Evolutionary conservation across 768 basidiomycete species (phyloP).

Genomic region (Fomitopsis serialis): DNA sequence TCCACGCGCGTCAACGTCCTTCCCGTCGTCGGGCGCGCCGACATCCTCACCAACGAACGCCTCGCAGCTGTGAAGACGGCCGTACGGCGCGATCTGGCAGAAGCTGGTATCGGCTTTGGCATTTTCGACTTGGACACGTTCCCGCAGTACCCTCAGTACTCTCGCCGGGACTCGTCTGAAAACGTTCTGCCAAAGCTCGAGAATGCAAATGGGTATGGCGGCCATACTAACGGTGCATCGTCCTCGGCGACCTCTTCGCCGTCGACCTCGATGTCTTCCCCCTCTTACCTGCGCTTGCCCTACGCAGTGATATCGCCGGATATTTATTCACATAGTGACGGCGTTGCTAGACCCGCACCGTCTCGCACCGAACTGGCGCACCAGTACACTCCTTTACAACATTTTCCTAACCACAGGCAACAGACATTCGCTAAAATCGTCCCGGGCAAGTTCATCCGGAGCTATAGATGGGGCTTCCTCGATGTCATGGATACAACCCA

Average conservation of each 20-base stretch:
- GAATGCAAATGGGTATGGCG: constrained; percentile 36
- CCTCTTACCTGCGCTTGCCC: constrained; percentile 64
- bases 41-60: constrained; percentile 77
- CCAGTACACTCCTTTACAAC: constrained; percentile 62
- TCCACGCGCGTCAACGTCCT: constrained; percentile 83
- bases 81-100: constrained; percentile 74
- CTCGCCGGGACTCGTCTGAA: constrained; percentile 9
- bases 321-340: constrained; percentile 79
- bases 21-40: constrained; percentile 79
- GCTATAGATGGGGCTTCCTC: constrained; percentile 80
- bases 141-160: constrained; percentile 29
- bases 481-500: constrained; percentile 77
- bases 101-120: constrained; percentile 83
- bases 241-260: constrained; percentile 56
- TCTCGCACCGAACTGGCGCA: constrained; percentile 69
- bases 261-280: constrained; percentile 51
- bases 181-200: constrained; percentile 21
- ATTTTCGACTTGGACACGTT: constrained; percentile 77
- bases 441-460: constrained; percentile 62
- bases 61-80: constrained; percentile 76
- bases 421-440: constrained; percentile 39
- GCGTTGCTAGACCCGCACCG: constrained; percentile 50
- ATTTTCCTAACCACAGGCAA: constrained; percentile 24
- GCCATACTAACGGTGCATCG: constrained; percentile 51
- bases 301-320: constrained; percentile 84